These are phyloP conservation scores for Handroanthus guayacan DNA, from an alignment of 257 asterid genomes.

Conservation along the genomic window DNA sequence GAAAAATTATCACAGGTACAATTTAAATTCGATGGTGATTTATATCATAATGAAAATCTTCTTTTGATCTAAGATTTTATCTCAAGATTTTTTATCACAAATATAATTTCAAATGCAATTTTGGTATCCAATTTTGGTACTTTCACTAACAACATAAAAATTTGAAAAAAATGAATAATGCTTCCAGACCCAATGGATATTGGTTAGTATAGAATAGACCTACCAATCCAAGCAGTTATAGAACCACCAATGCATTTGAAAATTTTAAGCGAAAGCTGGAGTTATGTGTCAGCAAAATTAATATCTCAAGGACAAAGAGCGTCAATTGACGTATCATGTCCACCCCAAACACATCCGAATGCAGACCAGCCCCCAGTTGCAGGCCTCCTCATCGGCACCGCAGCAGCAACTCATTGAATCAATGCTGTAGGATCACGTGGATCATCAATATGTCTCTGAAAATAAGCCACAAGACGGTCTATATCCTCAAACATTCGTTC, in stretches of 20 bases:
- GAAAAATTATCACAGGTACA: too few relatives aligned
- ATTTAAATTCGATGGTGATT: too few relatives aligned
- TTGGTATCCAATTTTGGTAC: too few relatives aligned
- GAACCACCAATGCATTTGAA: neutral
- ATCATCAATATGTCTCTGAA: slow-evolving; percentile 89
- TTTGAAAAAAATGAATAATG: too few relatives aligned
- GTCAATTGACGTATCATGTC: neutral
- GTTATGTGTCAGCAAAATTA: slow-evolving; percentile 2
- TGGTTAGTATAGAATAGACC: too few relatives aligned
- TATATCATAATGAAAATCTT: too few relatives aligned
- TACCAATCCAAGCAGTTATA: neutral
- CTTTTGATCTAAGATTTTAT: too few relatives aligned
- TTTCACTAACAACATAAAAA: too few relatives aligned
- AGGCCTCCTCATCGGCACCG: slow-evolving; percentile 93
- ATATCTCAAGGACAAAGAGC: neutral
- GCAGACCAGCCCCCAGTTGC: slow-evolving; percentile 79
- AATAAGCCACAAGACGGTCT: slow-evolving; percentile 86
- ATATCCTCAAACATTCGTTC: slow-evolving; percentile 89
- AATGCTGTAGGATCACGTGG: slow-evolving; percentile 77
- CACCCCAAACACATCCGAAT: slow-evolving; percentile 65
- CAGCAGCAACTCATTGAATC: slow-evolving; percentile 85
- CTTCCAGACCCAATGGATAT: too few relatives aligned
- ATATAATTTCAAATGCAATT: too few relatives aligned
- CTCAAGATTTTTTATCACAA: too few relatives aligned
- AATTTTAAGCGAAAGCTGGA: neutral